Conservation (phyloP, 345 rosid genomes). For the Eucalyptus fibrosa region DNA sequence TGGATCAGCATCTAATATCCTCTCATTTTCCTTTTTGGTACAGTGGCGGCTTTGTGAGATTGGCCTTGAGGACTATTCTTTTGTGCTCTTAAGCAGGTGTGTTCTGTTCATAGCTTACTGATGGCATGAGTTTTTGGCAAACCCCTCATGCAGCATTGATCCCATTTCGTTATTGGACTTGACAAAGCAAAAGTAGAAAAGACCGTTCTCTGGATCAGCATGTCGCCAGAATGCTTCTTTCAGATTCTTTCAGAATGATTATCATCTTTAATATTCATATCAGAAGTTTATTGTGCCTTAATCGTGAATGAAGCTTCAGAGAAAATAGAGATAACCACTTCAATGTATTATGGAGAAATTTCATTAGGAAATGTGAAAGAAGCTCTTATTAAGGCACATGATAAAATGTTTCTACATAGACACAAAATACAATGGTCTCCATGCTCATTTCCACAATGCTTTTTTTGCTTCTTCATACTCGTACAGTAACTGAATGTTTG, state of each 20-base stretch:
- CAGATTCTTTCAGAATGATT: not conserved
- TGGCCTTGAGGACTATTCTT: slow-evolving; percentile 92
- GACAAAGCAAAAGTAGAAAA: not conserved
- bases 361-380: not conserved
- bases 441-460: not conserved
- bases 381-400: not conserved
- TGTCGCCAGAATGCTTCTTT: not conserved
- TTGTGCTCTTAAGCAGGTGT: slow-evolving; percentile 94
- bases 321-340: not conserved
- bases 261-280: not conserved
- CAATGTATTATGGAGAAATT: not conserved
- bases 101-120: not conserved
- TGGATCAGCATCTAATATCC: not conserved
- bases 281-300: not conserved
- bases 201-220: not conserved
- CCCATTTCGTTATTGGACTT: not conserved
- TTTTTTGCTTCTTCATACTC: not conserved
- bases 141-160: not conserved
- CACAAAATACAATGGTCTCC: not conserved
- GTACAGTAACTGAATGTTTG: not conserved
- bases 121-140: not conserved
- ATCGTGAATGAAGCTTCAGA: not conserved
- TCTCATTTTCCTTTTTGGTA: not conserved
- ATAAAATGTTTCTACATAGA: not conserved
- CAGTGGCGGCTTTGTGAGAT: slow-evolving; percentile 99